These are phyloP conservation scores for Aspergillus indologenus DNA, from an alignment of 495 filamentous ascomycete species.

Conservation along the genomic window DNA sequence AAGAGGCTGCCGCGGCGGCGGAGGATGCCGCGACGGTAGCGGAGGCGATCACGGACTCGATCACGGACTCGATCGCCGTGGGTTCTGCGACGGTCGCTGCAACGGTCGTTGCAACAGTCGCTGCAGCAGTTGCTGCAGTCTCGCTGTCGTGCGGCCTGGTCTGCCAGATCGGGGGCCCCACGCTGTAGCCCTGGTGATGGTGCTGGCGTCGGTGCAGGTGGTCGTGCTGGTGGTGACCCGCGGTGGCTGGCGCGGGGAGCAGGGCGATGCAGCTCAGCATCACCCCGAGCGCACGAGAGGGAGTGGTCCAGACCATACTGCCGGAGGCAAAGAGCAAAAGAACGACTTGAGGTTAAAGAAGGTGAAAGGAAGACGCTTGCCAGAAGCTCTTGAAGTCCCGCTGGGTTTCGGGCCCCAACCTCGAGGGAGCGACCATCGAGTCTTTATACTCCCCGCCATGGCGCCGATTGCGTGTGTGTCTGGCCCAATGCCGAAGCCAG, in stretches of 20 bases:
- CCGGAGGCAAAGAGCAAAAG: not conserved
- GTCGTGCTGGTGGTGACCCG: constrained; percentile 12
- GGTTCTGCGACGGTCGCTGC: not conserved
- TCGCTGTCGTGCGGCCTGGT: not conserved
- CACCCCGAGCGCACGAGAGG: not conserved
- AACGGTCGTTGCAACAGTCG: not conserved
- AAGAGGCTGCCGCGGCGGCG: not conserved
- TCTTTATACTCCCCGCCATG: not conserved
- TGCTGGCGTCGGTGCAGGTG: constrained; percentile 30
- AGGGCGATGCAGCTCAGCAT: constrained; percentile 3
- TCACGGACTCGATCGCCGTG: not conserved
- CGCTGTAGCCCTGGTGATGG: not conserved
- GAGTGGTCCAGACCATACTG: not conserved
- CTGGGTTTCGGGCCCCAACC: no score
- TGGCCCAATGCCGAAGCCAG: no score
- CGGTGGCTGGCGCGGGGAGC: constrained; percentile 16
- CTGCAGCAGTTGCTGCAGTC: not conserved
- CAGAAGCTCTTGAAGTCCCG: not conserved
- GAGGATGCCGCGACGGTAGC: not conserved
- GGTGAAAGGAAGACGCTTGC: not conserved
- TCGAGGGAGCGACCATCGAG: not conserved
- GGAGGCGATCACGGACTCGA: not conserved
- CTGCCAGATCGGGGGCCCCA: not conserved
- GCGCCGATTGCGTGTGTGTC: no score
- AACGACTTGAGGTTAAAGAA: not conserved